Evolutionary conservation across 495 filamentous ascomycete genomes (phyloP), one percentile per base, ranked within the genome.

Genomic region (Neurospora pannonica): DNA sequence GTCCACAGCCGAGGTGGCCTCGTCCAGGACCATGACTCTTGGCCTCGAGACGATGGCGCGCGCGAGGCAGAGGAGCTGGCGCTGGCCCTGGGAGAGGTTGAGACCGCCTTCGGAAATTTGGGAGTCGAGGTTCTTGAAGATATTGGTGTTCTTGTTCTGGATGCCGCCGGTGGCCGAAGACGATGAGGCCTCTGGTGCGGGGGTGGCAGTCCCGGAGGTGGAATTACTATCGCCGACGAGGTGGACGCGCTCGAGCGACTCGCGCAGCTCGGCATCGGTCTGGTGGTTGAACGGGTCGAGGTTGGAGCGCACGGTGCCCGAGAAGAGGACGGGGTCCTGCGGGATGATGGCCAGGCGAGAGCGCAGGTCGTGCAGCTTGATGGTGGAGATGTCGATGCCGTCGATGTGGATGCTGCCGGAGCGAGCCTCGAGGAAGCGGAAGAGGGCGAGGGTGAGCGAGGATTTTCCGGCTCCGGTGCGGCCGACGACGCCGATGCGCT

Each of bases 401-500:
- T 97, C 93, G 71, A 97, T 91, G 73, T 85, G 79, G 69, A 97
- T 93, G 4, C 82, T 87, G 17, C 93, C 93, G 1, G 89, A 85
- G 4, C 89, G 86, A 6, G 92, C 92, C 76, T 94, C 91, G 10
- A 97, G 82, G 82, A 95, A 95, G 8, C 93, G 93, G 87, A 95
- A 97, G 0, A 97, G 82, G 0, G 93, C 93, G 0, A 97, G 85
- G 1, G 93, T 94, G 10, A 97, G 82, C 1, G 92, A 94, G 0
- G 92, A 95, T 78, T 97, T 97, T 21, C 94, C 94, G 0, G 93
- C 93, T 15, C 94, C 94, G 11, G 94, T 97, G 24, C 94, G 90
- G 13, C 94, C 94, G 10, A 96, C 92, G 1, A 97, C 90, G 19
- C 93, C 94, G 43, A 97, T 84, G 4, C 93, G 86, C 79, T 97